phyloP scores from a whole-genome alignment of 805 yeast genomes.

The Metschnikowia corniflorae region DNA sequence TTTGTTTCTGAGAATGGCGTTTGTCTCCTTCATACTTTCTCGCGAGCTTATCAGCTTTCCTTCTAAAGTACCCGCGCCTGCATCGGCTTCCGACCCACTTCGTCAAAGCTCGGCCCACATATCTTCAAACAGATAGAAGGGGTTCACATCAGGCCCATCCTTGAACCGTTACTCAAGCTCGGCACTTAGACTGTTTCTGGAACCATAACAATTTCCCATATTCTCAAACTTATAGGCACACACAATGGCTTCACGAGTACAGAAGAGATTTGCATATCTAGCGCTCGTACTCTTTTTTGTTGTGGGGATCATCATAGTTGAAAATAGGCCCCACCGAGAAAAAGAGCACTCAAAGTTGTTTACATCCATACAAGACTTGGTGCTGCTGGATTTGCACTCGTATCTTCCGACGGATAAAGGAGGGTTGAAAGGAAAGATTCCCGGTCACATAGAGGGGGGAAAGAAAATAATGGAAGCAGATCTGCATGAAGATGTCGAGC shows the following conservation, averaged over 20 bases:
- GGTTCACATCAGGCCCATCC: no score
- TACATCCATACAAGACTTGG: conserved; percentile 11
- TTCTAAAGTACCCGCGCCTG: no score
- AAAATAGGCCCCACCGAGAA: conserved; percentile 14
- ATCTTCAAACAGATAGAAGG: no score
- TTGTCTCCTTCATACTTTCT: no score
- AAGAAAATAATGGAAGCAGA: not conserved
- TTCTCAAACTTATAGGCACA: not conserved
- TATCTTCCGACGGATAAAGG: not conserved
- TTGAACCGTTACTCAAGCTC: no score
- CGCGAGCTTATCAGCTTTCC: no score
- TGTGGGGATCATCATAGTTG: conserved; percentile 16
- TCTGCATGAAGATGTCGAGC: conserved; percentile 9
- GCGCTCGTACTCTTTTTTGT: conserved; percentile 14
- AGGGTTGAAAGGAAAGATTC: not conserved
- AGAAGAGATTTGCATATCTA: conserved; percentile 9
- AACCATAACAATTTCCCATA: no score
- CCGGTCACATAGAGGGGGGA: not conserved
- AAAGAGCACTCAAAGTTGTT: conserved; percentile 9
- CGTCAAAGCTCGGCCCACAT: no score
- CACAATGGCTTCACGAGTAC: conserved; percentile 14
- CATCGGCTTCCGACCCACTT: no score
- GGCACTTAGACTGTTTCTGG: no score
- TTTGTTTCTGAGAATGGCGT: no score
- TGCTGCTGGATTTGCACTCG: conserved; percentile 6